Evolutionary conservation across 441 rosid species (phyloP).

Genomic region (Bruguiera hainesii): DNA sequence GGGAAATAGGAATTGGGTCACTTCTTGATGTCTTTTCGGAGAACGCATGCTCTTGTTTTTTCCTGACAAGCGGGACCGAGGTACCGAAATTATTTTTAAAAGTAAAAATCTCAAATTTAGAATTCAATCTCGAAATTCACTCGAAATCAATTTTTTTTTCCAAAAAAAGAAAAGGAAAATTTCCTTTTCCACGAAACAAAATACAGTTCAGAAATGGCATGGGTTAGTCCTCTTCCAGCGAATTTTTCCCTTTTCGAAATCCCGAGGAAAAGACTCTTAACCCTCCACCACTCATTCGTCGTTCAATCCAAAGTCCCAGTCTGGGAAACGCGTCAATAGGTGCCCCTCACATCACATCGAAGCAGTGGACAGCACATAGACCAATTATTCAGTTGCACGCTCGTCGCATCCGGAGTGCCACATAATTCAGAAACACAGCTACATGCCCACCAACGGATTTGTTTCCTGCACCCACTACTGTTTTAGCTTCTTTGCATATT

Average conservation of each 20-base stretch:
- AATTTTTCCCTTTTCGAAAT: too few species aligned
- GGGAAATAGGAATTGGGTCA: too few species aligned
- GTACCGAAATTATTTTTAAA: too few species aligned
- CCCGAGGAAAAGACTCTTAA: not conserved
- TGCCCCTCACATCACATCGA: not conserved
- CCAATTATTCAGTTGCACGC: slow-evolving; percentile 16
- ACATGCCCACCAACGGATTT: not conserved
- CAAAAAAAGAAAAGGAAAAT: too few species aligned
- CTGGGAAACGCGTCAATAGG: not conserved
- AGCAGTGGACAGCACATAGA: slow-evolving; percentile 14
- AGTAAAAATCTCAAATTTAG: too few species aligned
- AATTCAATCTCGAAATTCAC: too few species aligned
- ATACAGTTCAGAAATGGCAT: too few species aligned
- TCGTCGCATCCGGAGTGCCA: slow-evolving; percentile 15
- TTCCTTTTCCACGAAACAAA: too few species aligned
- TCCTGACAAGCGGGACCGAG: not conserved
- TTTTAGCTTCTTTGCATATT: not conserved
- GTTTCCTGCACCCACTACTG: not conserved
- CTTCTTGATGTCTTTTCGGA: not conserved
- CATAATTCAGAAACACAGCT: slow-evolving; percentile 14
- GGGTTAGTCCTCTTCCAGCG: too few species aligned
- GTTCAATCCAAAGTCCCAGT: not conserved
- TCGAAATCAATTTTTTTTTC: too few species aligned
- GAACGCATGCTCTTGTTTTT: not conserved
- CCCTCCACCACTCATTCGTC: not conserved